A percentile compares a stretch with the other conserved stretches of the same genome.
These are phyloP conservation scores for Sphagnum magellanicum DNA, from an alignment of 228 moss, liverwort and hornwort genomes.

Conservation along the genomic window DNA sequence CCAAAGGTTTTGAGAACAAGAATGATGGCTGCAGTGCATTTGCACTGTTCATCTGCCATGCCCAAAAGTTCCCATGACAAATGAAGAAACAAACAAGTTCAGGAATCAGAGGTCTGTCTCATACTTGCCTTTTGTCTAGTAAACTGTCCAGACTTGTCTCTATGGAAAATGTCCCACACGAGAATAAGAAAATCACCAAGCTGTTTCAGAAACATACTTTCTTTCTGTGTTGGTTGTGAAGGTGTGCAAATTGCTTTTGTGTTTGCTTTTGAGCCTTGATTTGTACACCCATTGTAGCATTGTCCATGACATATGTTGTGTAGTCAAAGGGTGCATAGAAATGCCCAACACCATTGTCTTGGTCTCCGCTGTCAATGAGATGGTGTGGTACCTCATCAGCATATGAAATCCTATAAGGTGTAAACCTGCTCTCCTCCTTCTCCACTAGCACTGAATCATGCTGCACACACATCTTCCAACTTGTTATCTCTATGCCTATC, in stretches of 20 bases:
- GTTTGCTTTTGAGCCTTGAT: conserved; percentile 77
- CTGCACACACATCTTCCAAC: conserved; percentile 28
- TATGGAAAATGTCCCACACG: too few relatives aligned
- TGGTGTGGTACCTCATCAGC: conserved; percentile 36
- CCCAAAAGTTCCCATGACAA: not conserved
- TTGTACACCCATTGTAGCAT: conserved; percentile 47
- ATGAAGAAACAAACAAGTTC: too few relatives aligned
- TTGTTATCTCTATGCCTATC: too few relatives aligned
- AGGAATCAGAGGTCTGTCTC: too few relatives aligned
- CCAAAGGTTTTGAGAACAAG: conserved; percentile 90
- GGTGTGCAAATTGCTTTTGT: conserved; percentile 66
- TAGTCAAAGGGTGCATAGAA: conserved; percentile 48
- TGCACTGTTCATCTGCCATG: conserved; percentile 67
- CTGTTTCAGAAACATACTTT: too few relatives aligned
- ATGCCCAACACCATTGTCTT: conserved; percentile 59
- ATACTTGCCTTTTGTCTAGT: too few relatives aligned
- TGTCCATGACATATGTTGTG: conserved; percentile 50
- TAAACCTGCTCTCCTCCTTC: conserved; percentile 56
- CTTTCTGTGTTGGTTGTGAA: conserved; percentile 62
- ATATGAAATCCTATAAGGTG: conserved; percentile 43
- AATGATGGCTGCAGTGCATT: conserved; percentile 89
- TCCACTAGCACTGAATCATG: conserved; percentile 60
- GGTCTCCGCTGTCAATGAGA: conserved; percentile 42
- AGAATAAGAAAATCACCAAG: too few relatives aligned
- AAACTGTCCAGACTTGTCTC: too few relatives aligned